Evolutionary conservation across 2,329 filamentous ascomycete species (phyloP), one percentile per base, ranked within the genome.

Genomic region (Pyrenochaeta sp.): DNA sequence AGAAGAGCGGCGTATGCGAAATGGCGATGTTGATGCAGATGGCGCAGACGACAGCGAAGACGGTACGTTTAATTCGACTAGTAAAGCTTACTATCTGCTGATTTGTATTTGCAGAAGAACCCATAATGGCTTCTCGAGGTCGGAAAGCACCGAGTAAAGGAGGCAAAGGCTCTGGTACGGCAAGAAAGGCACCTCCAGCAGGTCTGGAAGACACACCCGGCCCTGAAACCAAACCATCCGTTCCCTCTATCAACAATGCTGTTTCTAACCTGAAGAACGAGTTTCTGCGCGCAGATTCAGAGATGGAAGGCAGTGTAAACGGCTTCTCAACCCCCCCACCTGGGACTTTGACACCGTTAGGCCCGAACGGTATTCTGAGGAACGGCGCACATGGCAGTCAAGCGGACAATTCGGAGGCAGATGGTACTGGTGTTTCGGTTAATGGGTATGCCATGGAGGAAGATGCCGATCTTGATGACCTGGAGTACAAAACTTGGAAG

Each of bases 401-500:
- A 74, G 85, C 84, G 34, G 92, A 97, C 78, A 84, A 87, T 25
- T 95, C 96, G 86, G 95, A 99, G 56, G 87, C 95, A 34, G 95
- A 98, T 73, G 90, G 86, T 0, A 78, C 82, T 36, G 80, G 78
- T n/a, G 86, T 89, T 5, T 89, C 89, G 2, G 81, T 92, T 39
- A 89, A 87, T 64, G 88, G 87, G 24, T 84, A 91, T 74, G 82
- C 85, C 0, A 73, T 91, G 22, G 86, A 89, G 50, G 91, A 96
- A 67, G 91, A 96, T 66, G 85, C 86, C 12, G 92, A 92, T 66
- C 88, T 96, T 67, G 93, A 98, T 68, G 93, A 98, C 57, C 81
- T 86, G 1, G 94, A 97, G 73, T 97, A 95, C 80, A 96, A 96
- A 76, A 91, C 95, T 36, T 99, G 96, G 95, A 99, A 98, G 80